Evolutionary conservation across 805 yeast species (phyloP).

Genomic region (Ogataea degrootiae): DNA sequence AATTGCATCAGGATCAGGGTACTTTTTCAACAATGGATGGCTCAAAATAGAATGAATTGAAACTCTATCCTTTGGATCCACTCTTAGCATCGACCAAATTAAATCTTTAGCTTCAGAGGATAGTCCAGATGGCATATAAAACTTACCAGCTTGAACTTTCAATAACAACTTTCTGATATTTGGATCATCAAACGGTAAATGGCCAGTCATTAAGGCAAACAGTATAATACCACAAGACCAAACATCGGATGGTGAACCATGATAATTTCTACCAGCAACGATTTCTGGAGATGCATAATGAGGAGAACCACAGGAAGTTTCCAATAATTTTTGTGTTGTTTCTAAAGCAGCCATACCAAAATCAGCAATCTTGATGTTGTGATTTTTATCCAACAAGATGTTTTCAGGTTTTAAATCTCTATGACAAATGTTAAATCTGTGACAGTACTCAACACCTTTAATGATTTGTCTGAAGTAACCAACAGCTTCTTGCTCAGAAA

Average conservation of each 20-base stretch:
- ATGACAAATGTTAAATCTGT: constrained; percentile 75
- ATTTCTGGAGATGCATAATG: constrained; percentile 89
- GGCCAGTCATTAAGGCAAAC: constrained; percentile 74
- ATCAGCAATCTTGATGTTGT: constrained; percentile 75
- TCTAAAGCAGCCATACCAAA: constrained; percentile 90
- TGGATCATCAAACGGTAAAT: constrained; percentile 80
- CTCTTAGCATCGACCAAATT: constrained; percentile 59
- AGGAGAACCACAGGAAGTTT: constrained; percentile 84
- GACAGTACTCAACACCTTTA: constrained; percentile 76
- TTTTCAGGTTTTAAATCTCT: constrained; percentile 83
- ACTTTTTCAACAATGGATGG: constrained; percentile 52
- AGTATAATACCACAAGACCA: constrained; percentile 87
- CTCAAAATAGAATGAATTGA: constrained; percentile 59
- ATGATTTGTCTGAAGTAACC: constrained; percentile 73
- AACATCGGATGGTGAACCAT: constrained; percentile 81
- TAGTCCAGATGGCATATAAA: constrained; percentile 63
- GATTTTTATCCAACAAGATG: constrained; percentile 57
- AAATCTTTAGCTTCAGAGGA: constrained; percentile 65
- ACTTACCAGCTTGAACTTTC: constrained; percentile 74
- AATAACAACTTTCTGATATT: constrained; percentile 64
- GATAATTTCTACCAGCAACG: constrained; percentile 71
- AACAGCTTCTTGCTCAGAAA: constrained; percentile 70
- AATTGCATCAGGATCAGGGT: constrained; percentile 38
- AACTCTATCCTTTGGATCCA: constrained; percentile 68
- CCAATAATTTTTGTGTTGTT: constrained; percentile 61